Base-by-base conservation (phyloP, 2,329 filamentous ascomycete species). In the Colletotrichum spaethianum region DNA sequence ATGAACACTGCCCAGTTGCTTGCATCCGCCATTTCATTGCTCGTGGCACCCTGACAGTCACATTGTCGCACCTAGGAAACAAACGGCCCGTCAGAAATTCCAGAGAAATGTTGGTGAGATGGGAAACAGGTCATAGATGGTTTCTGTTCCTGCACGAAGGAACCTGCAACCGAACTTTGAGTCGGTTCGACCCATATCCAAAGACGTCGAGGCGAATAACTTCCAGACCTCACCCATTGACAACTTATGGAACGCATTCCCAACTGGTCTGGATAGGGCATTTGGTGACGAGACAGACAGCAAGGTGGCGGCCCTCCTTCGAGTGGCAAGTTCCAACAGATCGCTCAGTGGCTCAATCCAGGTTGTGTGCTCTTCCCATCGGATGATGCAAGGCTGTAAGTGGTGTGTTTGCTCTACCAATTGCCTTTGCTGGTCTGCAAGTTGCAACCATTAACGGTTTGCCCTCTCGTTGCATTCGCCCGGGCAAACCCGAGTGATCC, bases 91-190 rank as follows among this genome's bases (percentile, higher is more conserved):
- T 33, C 16, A 16, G 48, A 28, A 12, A 62, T 48, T 28, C n/a
- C 40, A 18, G n/a, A 42, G 3, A 23, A 20, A n/a, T 16, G 26
- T 9, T 23, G 33, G 23, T 40, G 28, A 16, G 36, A 2, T 20
- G 23, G 18, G 5, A 33, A 36, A 33, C 20, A 2, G 16, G 31
- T 20, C 36, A 26, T 40, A 16, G 26, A n/a, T 52, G 28, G 16
- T 28, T 14, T 40, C 38, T 63, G 23, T 63, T 11, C 16, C 56
- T 67, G 68, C 63, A 62, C 38, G 46, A 67, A 61, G 63, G 63
- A 63, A 56, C 38, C 40, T 67, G 56, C 56, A 48, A 70, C 40
- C 38, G 68, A 56, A 55, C 48, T 40, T 61, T 42, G 46, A 56
- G n/a, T 63, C 53, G 40, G 23, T 16, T 44, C 48, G 46, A 36